Percentiles rank a stretch among this genome's conserved stretches.
Conservation (phyloP, 2,329 filamentous ascomycete species). For the Teratosphaeria pseudoeucalypti region DNA sequence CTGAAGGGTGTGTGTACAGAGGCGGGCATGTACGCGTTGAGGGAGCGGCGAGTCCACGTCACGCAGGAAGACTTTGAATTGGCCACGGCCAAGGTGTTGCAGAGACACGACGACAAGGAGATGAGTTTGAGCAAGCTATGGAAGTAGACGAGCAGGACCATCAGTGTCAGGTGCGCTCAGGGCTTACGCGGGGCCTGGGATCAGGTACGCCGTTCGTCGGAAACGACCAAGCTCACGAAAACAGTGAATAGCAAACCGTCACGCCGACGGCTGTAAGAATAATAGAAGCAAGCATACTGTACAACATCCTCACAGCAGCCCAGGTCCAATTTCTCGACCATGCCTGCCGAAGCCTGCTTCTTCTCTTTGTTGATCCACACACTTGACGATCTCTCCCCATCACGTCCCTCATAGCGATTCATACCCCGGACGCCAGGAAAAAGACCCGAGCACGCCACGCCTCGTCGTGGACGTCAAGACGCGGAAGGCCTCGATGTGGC, state of each 20-base stretch:
- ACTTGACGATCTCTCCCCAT: too few species aligned
- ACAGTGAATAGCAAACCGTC: not conserved
- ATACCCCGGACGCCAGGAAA: too few species aligned
- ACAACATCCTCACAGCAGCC: not conserved
- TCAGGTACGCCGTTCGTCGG: too few species aligned
- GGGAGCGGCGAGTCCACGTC: conserved; percentile 91
- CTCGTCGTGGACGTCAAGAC: not conserved
- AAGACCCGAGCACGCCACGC: not conserved
- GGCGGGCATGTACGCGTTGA: conserved; percentile 93
- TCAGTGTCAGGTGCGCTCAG: not conserved
- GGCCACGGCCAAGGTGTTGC: conserved; percentile 96
- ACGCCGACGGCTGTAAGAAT: not conserved
- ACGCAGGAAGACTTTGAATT: conserved; percentile 99
- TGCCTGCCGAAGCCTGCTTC: too few species aligned
- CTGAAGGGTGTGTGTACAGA: conserved; percentile 98
- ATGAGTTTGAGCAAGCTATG: conserved; percentile 80
- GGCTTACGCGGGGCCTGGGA: too few species aligned
- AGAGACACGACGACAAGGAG: conserved; percentile 99
- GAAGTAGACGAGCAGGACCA: conserved; percentile 43
- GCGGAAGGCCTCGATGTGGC: not conserved
- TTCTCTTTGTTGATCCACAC: too few species aligned
- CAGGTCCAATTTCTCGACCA: too few species aligned
- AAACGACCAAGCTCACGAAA: not conserved
- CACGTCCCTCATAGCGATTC: too few species aligned
- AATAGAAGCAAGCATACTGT: not conserved